phyloP scores from a whole-genome alignment of 2,329 filamentous ascomycete species.

The Colletotrichum eremochloae region DNA sequence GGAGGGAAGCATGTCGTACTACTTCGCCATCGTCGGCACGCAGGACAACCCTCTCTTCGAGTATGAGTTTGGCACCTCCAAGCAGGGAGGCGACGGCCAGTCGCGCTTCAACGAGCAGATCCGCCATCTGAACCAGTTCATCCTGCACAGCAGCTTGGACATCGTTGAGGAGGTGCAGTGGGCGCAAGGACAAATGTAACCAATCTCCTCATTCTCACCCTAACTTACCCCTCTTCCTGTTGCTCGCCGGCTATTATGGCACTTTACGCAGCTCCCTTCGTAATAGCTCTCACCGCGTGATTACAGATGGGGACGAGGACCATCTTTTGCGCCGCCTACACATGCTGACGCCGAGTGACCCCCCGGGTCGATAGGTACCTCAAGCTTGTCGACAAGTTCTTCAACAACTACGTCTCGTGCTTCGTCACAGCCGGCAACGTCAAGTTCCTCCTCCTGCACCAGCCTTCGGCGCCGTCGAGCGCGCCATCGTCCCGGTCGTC shows the following conservation, averaged over 20 bases:
- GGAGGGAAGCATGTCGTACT: slow-evolving; percentile 85
- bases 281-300: too few species aligned
- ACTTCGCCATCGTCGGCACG: slow-evolving; percentile 96
- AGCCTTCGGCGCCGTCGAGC: slow-evolving; percentile 68
- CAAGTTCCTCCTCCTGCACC: slow-evolving; percentile 94
- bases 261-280: neutral
- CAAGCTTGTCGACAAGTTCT: slow-evolving; percentile 96
- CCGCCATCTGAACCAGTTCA: slow-evolving; percentile 96
- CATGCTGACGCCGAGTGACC: slow-evolving; percentile 2
- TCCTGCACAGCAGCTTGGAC: slow-evolving; percentile 93
- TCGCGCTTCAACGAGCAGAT: slow-evolving; percentile 90
- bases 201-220: slow-evolving; percentile 16
- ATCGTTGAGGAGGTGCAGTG: slow-evolving; percentile 98
- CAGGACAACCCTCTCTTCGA: slow-evolving; percentile 97
- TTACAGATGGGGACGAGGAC: neutral
- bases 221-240: neutral
- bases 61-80: slow-evolving; percentile 96
- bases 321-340: neutral
- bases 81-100: slow-evolving; percentile 93
- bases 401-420: slow-evolving; percentile 93
- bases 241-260: neutral
- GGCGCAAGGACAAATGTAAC: slow-evolving; percentile 85
- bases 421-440: slow-evolving; percentile 94
- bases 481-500: slow-evolving; percentile 65
- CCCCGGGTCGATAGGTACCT: slow-evolving; percentile 76